Conservation (phyloP, 495 filamentous ascomycete genomes). For the Chaetomium tenue region DNA sequence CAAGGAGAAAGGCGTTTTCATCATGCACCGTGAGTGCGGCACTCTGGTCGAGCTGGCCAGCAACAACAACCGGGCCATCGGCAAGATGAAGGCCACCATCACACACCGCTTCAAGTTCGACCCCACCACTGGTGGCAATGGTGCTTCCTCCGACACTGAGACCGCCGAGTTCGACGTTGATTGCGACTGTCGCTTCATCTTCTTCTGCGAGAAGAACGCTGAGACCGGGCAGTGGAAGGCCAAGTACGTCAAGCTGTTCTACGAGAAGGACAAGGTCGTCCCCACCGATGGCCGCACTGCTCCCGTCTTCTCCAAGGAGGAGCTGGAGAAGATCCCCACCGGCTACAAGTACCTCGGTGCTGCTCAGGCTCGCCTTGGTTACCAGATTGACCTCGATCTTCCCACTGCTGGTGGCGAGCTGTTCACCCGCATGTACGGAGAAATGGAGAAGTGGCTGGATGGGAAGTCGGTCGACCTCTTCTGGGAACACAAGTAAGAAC, state of each 20-base stretch:
- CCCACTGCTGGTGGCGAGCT: constrained; percentile 38
- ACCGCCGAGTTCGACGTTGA: constrained; percentile 57
- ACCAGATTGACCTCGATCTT: constrained; percentile 42
- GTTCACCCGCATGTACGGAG: constrained; percentile 44
- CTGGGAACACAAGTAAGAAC: constrained; percentile 28
- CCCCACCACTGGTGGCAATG: constrained; percentile 20
- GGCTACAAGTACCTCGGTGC: constrained; percentile 59
- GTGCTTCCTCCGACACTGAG: constrained; percentile 17
- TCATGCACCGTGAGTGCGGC: constrained; percentile 66
- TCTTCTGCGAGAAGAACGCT: constrained; percentile 54
- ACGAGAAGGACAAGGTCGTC: constrained; percentile 67
- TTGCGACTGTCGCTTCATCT: constrained; percentile 62
- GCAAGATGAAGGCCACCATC: constrained; percentile 70
- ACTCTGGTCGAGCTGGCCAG: constrained; percentile 57
- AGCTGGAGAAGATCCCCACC: constrained; percentile 50
- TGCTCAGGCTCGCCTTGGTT: constrained; percentile 47
- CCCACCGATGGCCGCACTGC: constrained; percentile 53
- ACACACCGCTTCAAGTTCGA: constrained; percentile 59
- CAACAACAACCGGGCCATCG: constrained; percentile 53
- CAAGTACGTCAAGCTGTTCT: constrained; percentile 61
- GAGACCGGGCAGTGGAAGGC: constrained; percentile 53
- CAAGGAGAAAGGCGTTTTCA: constrained; percentile 61
- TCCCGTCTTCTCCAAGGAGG: constrained; percentile 49
- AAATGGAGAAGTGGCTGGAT: constrained; percentile 48
- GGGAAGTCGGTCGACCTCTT: constrained; percentile 37